A percentile compares a stretch with the other conserved stretches of the same genome.
phyloP scores from a whole-genome alignment of 2,329 filamentous ascomycete species.

The Penicillium hordei region DNA sequence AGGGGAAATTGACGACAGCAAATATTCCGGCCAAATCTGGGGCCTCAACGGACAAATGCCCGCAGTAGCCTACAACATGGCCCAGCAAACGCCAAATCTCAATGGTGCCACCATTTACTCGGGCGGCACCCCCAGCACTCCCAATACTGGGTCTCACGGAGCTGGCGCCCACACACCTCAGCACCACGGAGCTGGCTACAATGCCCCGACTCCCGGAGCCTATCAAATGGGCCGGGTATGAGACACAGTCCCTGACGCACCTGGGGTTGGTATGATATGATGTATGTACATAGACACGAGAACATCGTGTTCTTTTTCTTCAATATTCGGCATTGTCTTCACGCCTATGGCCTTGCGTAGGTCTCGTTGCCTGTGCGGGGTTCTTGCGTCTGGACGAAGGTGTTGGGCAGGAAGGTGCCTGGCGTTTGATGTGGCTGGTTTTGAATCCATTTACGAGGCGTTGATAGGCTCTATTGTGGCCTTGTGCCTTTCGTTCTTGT shows the following conservation, averaged over 20 bases:
- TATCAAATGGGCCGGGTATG: constrained; percentile 51
- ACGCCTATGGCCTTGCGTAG: constrained; percentile 27
- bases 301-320: constrained; percentile 27
- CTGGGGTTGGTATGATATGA: constrained; percentile 34
- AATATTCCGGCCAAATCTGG: constrained; percentile 90
- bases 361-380: constrained; percentile 19
- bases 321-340: constrained; percentile 27
- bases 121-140: constrained; percentile 65
- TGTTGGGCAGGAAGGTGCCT: constrained; percentile 32
- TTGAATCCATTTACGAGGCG: constrained; percentile 28
- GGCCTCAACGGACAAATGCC: constrained; percentile 74
- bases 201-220: constrained; percentile 74
- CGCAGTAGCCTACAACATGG: constrained; percentile 48
- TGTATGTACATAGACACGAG: constrained; percentile 40
- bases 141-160: constrained; percentile 56
- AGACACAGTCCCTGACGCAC: constrained; percentile 9
- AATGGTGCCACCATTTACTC: constrained; percentile 55
- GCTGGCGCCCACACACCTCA: constrained; percentile 49
- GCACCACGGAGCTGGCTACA: constrained; percentile 57
- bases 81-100: constrained; percentile 54
- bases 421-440: constrained; percentile 32
- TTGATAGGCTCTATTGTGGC: constrained; percentile 13
- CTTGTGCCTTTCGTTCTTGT: constrained; percentile 14
- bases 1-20: constrained; percentile 70
- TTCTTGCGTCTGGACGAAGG: constrained; percentile 27